phyloP scores from a whole-genome alignment of 2,329 filamentous ascomycete genomes.

The Alternaria tenuissima region DNA sequence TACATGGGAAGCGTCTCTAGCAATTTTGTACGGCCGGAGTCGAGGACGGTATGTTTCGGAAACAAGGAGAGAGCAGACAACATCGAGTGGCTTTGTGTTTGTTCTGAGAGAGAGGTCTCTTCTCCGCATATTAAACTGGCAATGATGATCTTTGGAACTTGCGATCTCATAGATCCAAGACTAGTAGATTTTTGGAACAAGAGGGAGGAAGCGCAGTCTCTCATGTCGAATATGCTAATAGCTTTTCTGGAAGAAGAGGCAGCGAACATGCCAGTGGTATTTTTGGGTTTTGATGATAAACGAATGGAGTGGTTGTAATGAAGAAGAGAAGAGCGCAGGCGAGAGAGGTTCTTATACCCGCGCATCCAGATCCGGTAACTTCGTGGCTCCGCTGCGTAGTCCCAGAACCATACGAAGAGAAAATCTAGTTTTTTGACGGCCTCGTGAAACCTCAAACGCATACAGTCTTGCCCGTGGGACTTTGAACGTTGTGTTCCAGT shows the following conservation, averaged over 20 bases:
- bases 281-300: neutral
- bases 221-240: too few species aligned
- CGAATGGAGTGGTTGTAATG: fast-evolving
- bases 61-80: neutral
- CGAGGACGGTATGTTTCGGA: neutral
- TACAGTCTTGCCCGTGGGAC: too few species aligned
- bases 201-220: neutral
- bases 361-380: neutral
- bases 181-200: neutral
- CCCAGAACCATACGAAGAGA: too few species aligned
- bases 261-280: neutral
- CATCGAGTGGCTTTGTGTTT: too few species aligned
- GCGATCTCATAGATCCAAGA: too few species aligned
- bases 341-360: neutral
- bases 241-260: neutral
- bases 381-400: neutral
- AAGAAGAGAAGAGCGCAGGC: neutral
- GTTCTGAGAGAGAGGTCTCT: neutral
- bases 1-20: neutral
- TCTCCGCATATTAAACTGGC: neutral
- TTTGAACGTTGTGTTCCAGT: too few species aligned
- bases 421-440: too few species aligned
- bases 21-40: neutral
- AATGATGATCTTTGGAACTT: too few species aligned
- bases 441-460: too few species aligned